Base-by-base conservation (phyloP, 495 filamentous ascomycete species). In the Usnea hakonensis region DNA sequence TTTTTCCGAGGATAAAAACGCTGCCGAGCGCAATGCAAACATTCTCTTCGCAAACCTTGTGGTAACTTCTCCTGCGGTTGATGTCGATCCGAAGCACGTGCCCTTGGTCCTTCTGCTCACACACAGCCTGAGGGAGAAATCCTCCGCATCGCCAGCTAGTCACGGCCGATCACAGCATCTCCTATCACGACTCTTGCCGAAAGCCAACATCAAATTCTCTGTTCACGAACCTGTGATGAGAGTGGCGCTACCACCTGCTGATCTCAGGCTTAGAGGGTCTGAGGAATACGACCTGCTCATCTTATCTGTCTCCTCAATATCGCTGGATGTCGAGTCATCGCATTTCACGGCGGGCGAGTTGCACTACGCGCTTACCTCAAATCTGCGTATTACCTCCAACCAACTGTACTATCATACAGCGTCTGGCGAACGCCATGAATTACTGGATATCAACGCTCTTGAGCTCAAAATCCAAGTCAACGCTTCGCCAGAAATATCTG, bases 21-120 rank as follows among this genome's bases (percentile, higher is more conserved):
- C 87, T 3, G 87, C 88, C 67, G 90, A 97, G 68, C 84, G 91
- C 46, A 99, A 99, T 68, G 88, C 90, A 19, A 99, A 99, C 70
- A 91, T 99, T 37, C 80, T 99, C 0, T 97, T 95, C 68, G 93
- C 92, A 14, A 97, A 97, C 67, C 82, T 95, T 10, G 94, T 99
- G 54, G 81, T 97, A 56, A 99, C 94, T 8, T 99, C 94, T 19
- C 94, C 94, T 8, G 95, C 95, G 1, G 77, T 97, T 44, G 94
- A 99, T 72, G 76, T 99, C n/a, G 90, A 96, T 73, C 93, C 95
- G 7, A 87, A 89, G 58, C 93, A 97, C 77, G 79, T 97, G 41
- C 93, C 94, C 8, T 81, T 96, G 30, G 74, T 97, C 19, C 71
- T 95, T 46, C 87, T 89, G n/a, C 74, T 97, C 60, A 74, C 87